phyloP scores from a whole-genome alignment of 2,329 filamentous ascomycete species.

The Fusarium siculi region DNA sequence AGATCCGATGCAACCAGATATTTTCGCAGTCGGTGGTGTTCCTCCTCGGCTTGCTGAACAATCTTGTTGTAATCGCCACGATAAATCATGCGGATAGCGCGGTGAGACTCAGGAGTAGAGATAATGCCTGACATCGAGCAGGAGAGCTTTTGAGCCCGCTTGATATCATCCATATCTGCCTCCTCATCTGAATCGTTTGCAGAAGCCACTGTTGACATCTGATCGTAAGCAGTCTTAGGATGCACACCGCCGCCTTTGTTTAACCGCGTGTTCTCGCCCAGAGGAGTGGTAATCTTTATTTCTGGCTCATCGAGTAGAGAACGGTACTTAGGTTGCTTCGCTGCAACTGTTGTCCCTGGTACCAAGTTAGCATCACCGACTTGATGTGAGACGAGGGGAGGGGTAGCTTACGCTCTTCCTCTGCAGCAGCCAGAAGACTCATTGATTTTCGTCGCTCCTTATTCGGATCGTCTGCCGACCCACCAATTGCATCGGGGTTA shows the following conservation, averaged over 20 bases:
- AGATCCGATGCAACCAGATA: conserved; percentile 97
- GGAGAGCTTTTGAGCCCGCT: conserved; percentile 84
- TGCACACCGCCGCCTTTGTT: conserved; percentile 71
- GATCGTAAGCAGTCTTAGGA: conserved; percentile 86
- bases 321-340: conserved; percentile 61
- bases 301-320: conserved; percentile 74
- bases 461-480: conserved; percentile 50
- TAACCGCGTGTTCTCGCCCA: conserved; percentile 68
- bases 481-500: conserved; percentile 54
- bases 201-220: conserved; percentile 64
- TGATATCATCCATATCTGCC: conserved; percentile 84
- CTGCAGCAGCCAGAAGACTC: conserved; percentile 77
- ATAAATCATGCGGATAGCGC: conserved; percentile 89
- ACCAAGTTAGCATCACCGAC: not conserved
- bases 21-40: conserved; percentile 81
- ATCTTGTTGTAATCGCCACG: conserved; percentile 85
- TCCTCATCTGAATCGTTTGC: conserved; percentile 87
- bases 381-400: not conserved
- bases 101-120: conserved; percentile 78
- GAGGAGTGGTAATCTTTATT: conserved; percentile 71
- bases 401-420: conserved; percentile 77
- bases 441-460: conserved; percentile 58
- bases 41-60: conserved; percentile 80
- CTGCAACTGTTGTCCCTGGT: conserved; percentile 64
- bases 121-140: conserved; percentile 84